Conservation (phyloP, 768 basidiomycete genomes). For the Suillus sp. region DNA sequence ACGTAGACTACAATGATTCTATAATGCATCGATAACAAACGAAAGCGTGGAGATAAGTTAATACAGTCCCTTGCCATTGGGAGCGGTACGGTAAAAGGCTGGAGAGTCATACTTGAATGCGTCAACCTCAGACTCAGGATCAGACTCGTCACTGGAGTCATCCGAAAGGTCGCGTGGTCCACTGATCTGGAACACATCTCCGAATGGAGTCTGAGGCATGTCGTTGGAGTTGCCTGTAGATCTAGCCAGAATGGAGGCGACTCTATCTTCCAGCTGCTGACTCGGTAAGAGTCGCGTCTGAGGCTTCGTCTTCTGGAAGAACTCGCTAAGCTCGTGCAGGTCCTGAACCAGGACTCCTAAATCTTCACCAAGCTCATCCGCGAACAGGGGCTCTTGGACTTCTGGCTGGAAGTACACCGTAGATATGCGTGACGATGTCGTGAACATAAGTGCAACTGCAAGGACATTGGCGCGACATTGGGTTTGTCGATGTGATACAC, state of each 20-base stretch:
- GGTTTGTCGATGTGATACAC: constrained; percentile 58
- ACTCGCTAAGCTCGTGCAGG: constrained; percentile 72
- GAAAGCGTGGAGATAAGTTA: constrained; percentile 16
- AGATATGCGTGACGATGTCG: constrained; percentile 66
- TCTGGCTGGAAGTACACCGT: constrained; percentile 74
- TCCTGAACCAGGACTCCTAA: constrained; percentile 79
- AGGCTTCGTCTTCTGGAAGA: constrained; percentile 57
- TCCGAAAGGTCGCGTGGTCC: constrained; percentile 39
- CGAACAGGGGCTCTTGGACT: constrained; percentile 35
- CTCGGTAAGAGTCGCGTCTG: constrained; percentile 47
- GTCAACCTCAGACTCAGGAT: constrained; percentile 43
- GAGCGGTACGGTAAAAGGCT: constrained; percentile 43
- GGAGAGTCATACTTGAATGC: constrained; percentile 67
- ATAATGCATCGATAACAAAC: constrained; percentile 8
- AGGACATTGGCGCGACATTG: constrained; percentile 76
- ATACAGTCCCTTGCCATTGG: constrained; percentile 41
- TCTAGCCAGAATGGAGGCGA: constrained; percentile 81
- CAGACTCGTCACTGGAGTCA: constrained; percentile 49
- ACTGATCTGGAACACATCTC: constrained; percentile 71
- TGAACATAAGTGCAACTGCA: constrained; percentile 86
- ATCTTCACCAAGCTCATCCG: constrained; percentile 54
- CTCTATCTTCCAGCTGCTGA: constrained; percentile 70
- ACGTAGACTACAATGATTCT: constrained; percentile 1
- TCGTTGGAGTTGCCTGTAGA: constrained; percentile 59
- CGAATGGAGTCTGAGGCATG: constrained; percentile 76